A percentile compares a stretch with the other conserved stretches of the same genome.
phyloP scores from a whole-genome alignment of 2,329 filamentous ascomycete species.

The Trichocomaceae sp. region DNA sequence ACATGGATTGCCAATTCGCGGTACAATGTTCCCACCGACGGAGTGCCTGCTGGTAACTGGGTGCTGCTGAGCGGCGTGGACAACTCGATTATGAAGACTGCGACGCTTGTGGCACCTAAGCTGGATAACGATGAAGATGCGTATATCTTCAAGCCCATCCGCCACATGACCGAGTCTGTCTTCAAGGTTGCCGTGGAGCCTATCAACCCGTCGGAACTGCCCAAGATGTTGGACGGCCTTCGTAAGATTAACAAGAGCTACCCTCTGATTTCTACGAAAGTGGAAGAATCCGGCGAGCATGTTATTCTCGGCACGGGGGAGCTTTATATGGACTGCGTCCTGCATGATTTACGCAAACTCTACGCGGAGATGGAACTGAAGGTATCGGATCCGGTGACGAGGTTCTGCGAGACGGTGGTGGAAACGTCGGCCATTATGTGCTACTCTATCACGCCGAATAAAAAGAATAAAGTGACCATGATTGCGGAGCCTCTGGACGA shows the following conservation, averaged over 20 bases:
- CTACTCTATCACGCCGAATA: constrained; percentile 95
- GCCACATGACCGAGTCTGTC: constrained; percentile 94
- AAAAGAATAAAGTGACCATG: constrained; percentile 99
- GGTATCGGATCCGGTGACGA: constrained; percentile 92
- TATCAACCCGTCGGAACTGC: constrained; percentile 93
- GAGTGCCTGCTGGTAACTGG: constrained; percentile 88
- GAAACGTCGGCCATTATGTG: constrained; percentile 97
- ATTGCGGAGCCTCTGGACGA: constrained; percentile 92
- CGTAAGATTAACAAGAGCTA: constrained; percentile 98
- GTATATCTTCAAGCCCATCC: constrained; percentile 88
- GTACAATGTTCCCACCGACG: constrained; percentile 87
- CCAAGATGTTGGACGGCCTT: constrained; percentile 96
- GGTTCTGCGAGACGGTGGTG: constrained; percentile 96
- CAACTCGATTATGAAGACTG: constrained; percentile 97
- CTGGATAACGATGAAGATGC: constrained; percentile 84
- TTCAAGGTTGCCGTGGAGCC: constrained; percentile 97
- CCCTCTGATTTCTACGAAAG: constrained; percentile 89
- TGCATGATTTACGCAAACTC: constrained; percentile 86
- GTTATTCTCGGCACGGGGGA: constrained; percentile 92
- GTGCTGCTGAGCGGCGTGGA: constrained; percentile 89
- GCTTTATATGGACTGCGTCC: constrained; percentile 98
- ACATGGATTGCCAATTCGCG: constrained; percentile 88
- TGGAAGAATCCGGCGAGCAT: constrained; percentile 96
- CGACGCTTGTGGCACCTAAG: constrained; percentile 75
- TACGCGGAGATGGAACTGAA: constrained; percentile 99